Base-by-base conservation (phyloP, 805 yeast genomes). In the Teunomyces gatunensis region DNA sequence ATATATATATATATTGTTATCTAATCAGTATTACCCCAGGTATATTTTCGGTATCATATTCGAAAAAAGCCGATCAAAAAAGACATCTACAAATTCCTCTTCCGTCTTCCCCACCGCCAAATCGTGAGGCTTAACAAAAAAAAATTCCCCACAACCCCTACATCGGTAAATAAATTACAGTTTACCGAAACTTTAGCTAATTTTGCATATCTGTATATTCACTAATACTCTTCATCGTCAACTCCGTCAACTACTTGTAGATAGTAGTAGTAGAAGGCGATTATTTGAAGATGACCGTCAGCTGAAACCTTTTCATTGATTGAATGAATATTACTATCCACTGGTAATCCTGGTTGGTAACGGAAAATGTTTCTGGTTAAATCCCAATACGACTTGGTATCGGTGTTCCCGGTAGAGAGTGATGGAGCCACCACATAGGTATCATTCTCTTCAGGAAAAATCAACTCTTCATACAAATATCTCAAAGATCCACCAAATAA, bases 331-430 rank as follows among this genome's bases (percentile, higher is more conserved):
- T 58, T 50, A 12, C 53, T 45, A 15, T 55, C 59, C n/a, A 41
- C 49, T 2, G 60, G 57, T 15, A 56, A 6, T 15, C 64, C 66
- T 2, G 73, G 71, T 4, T 46, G 48, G 48, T 65, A 71, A 40
- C 77, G 61, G 53, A 51, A 72, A 45, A 72, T 72, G 51, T 71
- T 61, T 45, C 56, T 52, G 4, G 73, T 63, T 54, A 72, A 64
- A 18, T 62, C 64, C 77, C 77, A 72, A 55, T 72, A 72, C 21
- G 64, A 56, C 47, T 64, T 67, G 9, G 77, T 72, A 54, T 72
- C 77, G 3, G 77, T 71, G 51, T 71, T 71, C 3, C 74, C 77
- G 6, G 69, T 60, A 43, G 63, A 57, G 21, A 68, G 55, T 28
- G 53, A 61, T 0, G 77, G 77, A 0, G 74, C 64, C 9, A 68